Percentiles rank a stretch among this genome's conserved stretches.
Evolutionary conservation across 345 rosid species (phyloP).

Genomic region (Boechera divaricarpa): DNA sequence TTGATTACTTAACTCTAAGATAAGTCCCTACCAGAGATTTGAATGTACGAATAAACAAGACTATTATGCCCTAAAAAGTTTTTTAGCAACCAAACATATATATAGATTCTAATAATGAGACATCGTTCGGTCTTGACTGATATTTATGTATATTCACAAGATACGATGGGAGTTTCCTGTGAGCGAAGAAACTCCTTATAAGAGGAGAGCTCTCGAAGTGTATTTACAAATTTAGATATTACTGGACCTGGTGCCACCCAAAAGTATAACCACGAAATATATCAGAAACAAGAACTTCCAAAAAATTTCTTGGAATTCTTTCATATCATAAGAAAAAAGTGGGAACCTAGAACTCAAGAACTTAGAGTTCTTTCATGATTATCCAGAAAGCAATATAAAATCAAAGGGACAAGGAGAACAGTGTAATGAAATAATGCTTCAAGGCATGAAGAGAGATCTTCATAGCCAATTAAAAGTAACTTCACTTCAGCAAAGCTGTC

Average conservation of each 20-base stretch:
- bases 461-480: too few relatives aligned
- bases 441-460: slow-evolving; percentile 8
- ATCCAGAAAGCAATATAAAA: not conserved
- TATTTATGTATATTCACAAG: slow-evolving; percentile 1
- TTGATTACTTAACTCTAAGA: too few relatives aligned
- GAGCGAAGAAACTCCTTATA: slow-evolving; percentile 85
- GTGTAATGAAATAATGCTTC: not conserved
- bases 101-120: not conserved
- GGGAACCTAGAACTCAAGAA: not conserved
- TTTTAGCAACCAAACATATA: not conserved
- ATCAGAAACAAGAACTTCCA: slow-evolving; percentile 16
- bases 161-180: slow-evolving; percentile 57
- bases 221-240: slow-evolving; percentile 68
- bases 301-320: not conserved
- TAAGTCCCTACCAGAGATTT: not conserved
- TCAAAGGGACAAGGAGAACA: not conserved
- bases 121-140: not conserved
- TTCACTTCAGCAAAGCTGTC: too few relatives aligned
- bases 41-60: not conserved
- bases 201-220: slow-evolving; percentile 78
- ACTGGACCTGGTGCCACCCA: slow-evolving; percentile 64
- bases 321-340: slow-evolving; percentile 17
- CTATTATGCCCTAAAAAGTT: too few relatives aligned
- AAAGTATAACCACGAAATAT: not conserved
- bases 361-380: not conserved